phyloP scores from a whole-genome alignment of 2,329 filamentous ascomycete species.

The Claviceps quebecensis region DNA sequence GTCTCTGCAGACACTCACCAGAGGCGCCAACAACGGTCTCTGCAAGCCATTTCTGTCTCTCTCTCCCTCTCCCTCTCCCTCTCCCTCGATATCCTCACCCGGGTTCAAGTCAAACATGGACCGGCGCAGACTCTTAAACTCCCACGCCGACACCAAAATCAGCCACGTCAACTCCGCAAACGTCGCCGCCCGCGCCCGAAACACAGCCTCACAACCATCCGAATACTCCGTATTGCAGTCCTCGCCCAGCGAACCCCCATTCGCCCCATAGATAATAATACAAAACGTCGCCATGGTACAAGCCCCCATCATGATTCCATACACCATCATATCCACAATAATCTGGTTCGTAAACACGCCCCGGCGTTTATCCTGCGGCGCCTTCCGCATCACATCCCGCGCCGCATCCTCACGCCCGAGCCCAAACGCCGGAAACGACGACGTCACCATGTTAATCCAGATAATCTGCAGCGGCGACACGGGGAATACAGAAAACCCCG shows the following conservation, averaged over 20 bases:
- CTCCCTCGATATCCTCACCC: slow-evolving; percentile 20
- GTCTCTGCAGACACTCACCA: slow-evolving; percentile 35
- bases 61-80: not conserved
- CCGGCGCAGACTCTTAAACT: slow-evolving; percentile 59
- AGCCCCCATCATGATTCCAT: slow-evolving; percentile 63
- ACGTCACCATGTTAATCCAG: slow-evolving; percentile 92
- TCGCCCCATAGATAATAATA: slow-evolving; percentile 45
- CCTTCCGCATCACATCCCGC: slow-evolving; percentile 64
- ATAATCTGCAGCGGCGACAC: slow-evolving; percentile 76
- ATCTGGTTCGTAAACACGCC: slow-evolving; percentile 71
- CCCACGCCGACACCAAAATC: slow-evolving; percentile 62
- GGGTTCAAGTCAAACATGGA: slow-evolving; percentile 56
- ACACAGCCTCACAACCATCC: slow-evolving; percentile 44
- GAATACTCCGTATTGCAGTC: slow-evolving; percentile 50
- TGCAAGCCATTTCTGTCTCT: no score
- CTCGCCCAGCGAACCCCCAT: slow-evolving; percentile 39
- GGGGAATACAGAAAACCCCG: slow-evolving; percentile 67
- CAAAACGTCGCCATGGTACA: slow-evolving; percentile 53
- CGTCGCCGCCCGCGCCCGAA: slow-evolving; percentile 56
- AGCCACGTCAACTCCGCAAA: slow-evolving; percentile 64
- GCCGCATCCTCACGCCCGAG: slow-evolving; percentile 67
- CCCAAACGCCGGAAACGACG: slow-evolving; percentile 75
- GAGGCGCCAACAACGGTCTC: slow-evolving; percentile 23
- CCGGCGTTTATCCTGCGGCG: slow-evolving; percentile 53
- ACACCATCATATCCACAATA: slow-evolving; percentile 65